A percentile compares a stretch with the other conserved stretches of the same genome.
These are phyloP conservation scores for Carex myosuroides DNA, from an alignment of 176 grass and related monocot species.

Conservation along the genomic window DNA sequence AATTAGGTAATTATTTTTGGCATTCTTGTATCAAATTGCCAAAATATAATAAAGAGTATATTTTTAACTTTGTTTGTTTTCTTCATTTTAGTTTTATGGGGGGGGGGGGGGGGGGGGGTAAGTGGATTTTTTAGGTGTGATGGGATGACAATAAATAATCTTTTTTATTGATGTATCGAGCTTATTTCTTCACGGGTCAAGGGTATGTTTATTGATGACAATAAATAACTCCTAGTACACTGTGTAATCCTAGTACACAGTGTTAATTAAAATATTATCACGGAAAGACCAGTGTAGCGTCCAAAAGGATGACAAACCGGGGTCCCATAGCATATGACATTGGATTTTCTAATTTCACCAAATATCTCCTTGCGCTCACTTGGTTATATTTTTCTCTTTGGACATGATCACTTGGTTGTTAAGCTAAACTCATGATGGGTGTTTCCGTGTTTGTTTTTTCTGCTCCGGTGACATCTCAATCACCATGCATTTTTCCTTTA, in stretches of 20 bases:
- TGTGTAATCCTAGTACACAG: neutral
- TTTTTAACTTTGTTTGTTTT: no score
- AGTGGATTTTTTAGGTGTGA: no score
- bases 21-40: no score
- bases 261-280: no score
- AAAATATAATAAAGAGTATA: no score
- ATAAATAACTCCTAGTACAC: neutral
- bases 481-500: neutral
- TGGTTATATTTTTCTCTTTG: neutral
- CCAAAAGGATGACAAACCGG: neutral
- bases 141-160: no score
- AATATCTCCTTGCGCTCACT: slow-evolving; percentile 6
- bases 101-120: no score
- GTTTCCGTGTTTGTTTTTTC: slow-evolving; percentile 14
- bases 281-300: neutral
- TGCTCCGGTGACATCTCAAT: neutral
- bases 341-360: neutral
- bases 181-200: no score
- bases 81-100: no score
- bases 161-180: no score
- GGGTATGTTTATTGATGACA: no score
- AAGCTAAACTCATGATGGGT: slow-evolving; percentile 16
- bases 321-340: neutral
- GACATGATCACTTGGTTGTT: slow-evolving; percentile 21
- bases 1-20: no score